These are phyloP conservation scores for Bolboschoenus planiculmis DNA, from an alignment of 176 grass and related monocot genomes.

Conservation along the genomic window DNA sequence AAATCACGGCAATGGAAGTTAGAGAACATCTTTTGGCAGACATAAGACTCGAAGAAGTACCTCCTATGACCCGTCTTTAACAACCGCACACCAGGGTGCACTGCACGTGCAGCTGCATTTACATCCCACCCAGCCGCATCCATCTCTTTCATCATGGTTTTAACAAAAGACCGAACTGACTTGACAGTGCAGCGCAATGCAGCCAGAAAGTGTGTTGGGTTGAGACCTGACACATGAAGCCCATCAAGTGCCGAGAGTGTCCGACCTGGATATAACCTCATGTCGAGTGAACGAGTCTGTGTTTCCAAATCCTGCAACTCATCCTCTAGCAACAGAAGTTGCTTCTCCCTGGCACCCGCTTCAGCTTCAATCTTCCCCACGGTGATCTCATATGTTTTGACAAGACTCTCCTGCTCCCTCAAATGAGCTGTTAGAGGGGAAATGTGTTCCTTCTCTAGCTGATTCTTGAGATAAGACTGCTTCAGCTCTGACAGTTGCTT, in stretches of 20 bases:
- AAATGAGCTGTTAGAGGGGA: conserved; percentile 49
- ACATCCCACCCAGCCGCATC: conserved; percentile 74
- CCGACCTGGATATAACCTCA: conserved; percentile 57
- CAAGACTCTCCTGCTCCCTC: conserved; percentile 71
- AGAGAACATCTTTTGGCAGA: conserved; percentile 87
- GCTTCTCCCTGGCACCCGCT: conserved; percentile 37
- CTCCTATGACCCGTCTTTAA: conserved; percentile 28
- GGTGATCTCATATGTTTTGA: conserved; percentile 90
- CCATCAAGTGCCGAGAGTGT: conserved; percentile 60
- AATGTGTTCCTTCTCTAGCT: conserved; percentile 34
- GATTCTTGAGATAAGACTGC: conserved; percentile 51
- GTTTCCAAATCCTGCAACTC: conserved; percentile 43
- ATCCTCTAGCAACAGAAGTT: conserved; percentile 16
- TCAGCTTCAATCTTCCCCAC: conserved; percentile 64
- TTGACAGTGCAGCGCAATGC: conserved; percentile 62
- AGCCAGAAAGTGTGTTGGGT: conserved; percentile 82
- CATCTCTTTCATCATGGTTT: conserved; percentile 60
- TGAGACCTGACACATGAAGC: conserved; percentile 81
- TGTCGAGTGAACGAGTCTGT: conserved; percentile 44
- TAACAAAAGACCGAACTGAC: conserved; percentile 81
- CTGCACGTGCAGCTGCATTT: conserved; percentile 44
- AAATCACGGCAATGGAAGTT: conserved; percentile 74
- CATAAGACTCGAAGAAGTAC: conserved; percentile 86
- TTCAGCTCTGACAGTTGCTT: conserved; percentile 75
- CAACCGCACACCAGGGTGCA: conserved; percentile 40